Conservation (phyloP, 2,329 filamentous ascomycete species). For the Aspergillus jensenii region DNA sequence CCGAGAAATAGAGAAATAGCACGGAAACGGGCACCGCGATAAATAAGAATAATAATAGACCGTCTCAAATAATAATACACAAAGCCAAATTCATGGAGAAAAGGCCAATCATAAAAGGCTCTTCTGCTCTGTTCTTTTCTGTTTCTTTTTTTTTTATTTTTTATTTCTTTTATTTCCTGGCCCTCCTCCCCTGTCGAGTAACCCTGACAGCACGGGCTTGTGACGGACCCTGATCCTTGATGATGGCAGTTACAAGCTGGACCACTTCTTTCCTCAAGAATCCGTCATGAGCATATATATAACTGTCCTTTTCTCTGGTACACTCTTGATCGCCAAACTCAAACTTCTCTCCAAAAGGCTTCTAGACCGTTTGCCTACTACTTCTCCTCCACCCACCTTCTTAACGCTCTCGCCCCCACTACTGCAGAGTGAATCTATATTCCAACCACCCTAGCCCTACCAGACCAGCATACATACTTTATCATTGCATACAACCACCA, state of each 20-base stretch:
- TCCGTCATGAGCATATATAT: conserved; percentile 21
- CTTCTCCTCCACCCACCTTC: background rate
- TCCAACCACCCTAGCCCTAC: background rate
- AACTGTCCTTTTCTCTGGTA: conserved; percentile 11
- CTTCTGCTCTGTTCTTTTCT: background rate
- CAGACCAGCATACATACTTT: background rate
- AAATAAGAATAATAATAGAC: conserved; percentile 6
- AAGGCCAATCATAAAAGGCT: conserved; percentile 5
- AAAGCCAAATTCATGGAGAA: background rate
- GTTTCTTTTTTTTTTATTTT: too few species aligned
- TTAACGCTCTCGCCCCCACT: background rate
- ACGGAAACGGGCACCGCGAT: background rate
- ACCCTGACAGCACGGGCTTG: conserved; percentile 22
- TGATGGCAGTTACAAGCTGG: conserved; percentile 16
- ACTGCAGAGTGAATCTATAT: background rate
- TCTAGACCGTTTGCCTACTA: background rate
- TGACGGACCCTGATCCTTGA: conserved; percentile 22
- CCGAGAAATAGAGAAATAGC: background rate
- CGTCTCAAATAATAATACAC: conserved; percentile 2
- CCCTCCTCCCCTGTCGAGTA: conserved; percentile 15
- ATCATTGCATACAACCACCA: background rate
- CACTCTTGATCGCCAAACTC: background rate
- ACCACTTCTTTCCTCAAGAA: conserved; percentile 15
- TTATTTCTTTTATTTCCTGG: too few species aligned
- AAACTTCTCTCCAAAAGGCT: background rate